Evolutionary conservation across 441 rosid species (phyloP), one percentile per base, ranked within the genome.

Genomic region (Adansonia gregorii): DNA sequence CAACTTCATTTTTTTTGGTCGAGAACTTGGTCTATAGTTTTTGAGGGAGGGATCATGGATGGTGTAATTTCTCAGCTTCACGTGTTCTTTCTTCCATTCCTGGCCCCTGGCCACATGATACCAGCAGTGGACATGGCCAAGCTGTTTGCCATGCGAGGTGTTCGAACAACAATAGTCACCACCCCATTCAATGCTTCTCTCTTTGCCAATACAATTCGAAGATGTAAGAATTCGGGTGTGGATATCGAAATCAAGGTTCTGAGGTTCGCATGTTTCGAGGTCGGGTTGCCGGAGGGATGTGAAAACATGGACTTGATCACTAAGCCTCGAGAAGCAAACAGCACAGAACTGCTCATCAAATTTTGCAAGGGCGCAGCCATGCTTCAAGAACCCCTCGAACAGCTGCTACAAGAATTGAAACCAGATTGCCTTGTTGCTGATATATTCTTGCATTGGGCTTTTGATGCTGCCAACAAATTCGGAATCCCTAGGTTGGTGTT

Each of bases 21-120:
- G 1, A 49, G 15, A 4, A 49, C 52, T 49, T 49, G 15, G 55
- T 2, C 51, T 46, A 8, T 8, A 63, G 0, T 81, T 85, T 0
- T 2, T 46, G 78, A 63, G 86, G 83, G 54, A 63, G 79, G 86
- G 74, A 82, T 22, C 35, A 88, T 85, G 89, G 83, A 8, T 24
- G 76, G 1, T 8, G 58, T 76, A 63, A 56, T 17, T n/a, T 63
- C 76, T 35, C 49, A 11, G 31, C 51, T 27, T 24, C 72, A 43
- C 19, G 10, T 45, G 8, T 67, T 67, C 0, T 45, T 67, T n/a
- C 8, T 67, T 10, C 72, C 72, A 67, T 45, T 19, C 72, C 4
- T 67, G 22, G 72, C 72, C 20, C 72, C 20, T 5, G 72, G 72
- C 6, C 72, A 67, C 54, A 11, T 20, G 14, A 45, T 67, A 2